These are phyloP conservation scores for Tubosaeta brunneosetosa DNA, from an alignment of 768 basidiomycete genomes.

Conservation along the genomic window DNA sequence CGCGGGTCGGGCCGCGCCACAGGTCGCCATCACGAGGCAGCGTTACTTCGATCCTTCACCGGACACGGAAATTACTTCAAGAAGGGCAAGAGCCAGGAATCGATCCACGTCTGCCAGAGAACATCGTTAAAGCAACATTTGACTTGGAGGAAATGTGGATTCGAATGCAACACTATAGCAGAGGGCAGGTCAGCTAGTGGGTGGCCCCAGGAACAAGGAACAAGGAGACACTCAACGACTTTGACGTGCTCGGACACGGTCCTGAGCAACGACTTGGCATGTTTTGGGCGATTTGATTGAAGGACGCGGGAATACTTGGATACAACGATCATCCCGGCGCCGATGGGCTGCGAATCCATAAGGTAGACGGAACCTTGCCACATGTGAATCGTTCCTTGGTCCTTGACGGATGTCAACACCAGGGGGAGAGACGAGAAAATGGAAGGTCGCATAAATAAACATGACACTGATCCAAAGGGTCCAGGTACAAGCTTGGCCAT, in stretches of 20 bases:
- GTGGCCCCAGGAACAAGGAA: too few relatives aligned
- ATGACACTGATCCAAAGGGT: slow-evolving; percentile 10
- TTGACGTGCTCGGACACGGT: too few relatives aligned
- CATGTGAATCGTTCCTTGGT: background rate
- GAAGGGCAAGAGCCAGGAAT: background rate
- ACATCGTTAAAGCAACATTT: background rate
- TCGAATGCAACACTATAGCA: too few relatives aligned
- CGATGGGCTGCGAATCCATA: background rate
- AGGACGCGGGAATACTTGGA: background rate
- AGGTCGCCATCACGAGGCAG: background rate
- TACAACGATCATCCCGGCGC: background rate
- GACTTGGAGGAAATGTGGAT: too few relatives aligned
- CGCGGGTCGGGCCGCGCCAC: background rate
- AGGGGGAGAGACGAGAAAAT: background rate
- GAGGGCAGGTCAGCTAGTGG: too few relatives aligned
- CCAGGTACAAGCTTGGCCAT: too few relatives aligned
- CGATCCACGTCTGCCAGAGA: background rate
- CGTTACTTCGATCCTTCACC: background rate
- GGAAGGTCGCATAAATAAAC: slow-evolving; percentile 2
- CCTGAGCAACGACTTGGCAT: background rate
- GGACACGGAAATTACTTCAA: background rate
- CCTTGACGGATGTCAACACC: background rate
- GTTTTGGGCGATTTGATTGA: background rate
- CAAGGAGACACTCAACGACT: too few relatives aligned
- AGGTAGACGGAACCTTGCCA: too few relatives aligned